phyloP scores from a whole-genome alignment of 140 eudicot species.

The Ambrosia hybrid region DNA sequence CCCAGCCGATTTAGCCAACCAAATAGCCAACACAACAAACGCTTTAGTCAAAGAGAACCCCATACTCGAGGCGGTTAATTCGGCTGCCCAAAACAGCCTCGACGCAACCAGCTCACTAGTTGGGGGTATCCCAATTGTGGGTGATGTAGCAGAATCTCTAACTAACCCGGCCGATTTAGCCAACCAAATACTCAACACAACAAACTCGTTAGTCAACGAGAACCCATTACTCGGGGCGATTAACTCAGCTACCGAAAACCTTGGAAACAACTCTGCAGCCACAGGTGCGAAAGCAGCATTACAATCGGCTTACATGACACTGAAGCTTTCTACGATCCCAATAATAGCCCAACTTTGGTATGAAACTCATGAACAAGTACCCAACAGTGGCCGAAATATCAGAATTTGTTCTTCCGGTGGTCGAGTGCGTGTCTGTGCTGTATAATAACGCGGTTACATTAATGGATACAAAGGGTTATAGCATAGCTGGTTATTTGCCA shows the following conservation, averaged over 20 bases:
- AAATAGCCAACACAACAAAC: background rate
- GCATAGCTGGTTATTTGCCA: constrained; percentile 46
- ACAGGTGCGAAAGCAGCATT: constrained; percentile 50
- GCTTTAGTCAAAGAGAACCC: constrained; percentile 21
- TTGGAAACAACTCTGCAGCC: constrained; percentile 35
- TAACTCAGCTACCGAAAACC: constrained; percentile 22
- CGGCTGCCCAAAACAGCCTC: background rate
- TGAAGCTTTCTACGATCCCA: constrained; percentile 26
- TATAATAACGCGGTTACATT: constrained; percentile 42
- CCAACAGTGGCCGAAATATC: constrained; percentile 41
- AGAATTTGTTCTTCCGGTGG: constrained; percentile 39
- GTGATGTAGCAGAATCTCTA: constrained; percentile 19
- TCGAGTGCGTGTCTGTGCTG: constrained; percentile 41
- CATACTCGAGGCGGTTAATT: background rate
- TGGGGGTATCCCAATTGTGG: constrained; percentile 19
- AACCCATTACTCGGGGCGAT: constrained; percentile 11
- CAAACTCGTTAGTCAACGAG: constrained; percentile 16
- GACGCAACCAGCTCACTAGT: constrained; percentile 13
- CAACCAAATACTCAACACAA: constrained; percentile 1
- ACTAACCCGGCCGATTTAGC: constrained; percentile 19
- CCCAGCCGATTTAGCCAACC: background rate
- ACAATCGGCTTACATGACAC: constrained; percentile 34
- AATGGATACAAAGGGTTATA: constrained; percentile 48
- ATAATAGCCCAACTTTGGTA: constrained; percentile 52
- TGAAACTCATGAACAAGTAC: constrained; percentile 29